Percentiles rank a stretch among this genome's conserved stretches.
These are phyloP conservation scores for Saccharomycopsis phalli DNA, from an alignment of 1,139 yeast species.

Conservation along the genomic window DNA sequence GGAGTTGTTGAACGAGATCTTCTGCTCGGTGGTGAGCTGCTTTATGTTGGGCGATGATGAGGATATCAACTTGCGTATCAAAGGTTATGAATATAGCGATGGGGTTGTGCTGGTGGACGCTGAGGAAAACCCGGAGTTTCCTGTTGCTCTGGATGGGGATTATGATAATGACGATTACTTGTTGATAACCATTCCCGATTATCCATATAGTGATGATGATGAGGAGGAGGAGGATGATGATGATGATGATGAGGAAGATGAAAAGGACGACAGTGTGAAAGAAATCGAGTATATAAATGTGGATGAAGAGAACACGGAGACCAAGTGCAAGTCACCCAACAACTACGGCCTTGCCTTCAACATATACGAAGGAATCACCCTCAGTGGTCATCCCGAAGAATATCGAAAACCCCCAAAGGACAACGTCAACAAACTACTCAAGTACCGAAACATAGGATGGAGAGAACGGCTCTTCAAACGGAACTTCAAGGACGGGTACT, in stretches of 20 bases:
- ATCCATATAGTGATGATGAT: constrained; percentile 23
- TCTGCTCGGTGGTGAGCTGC: constrained; percentile 46
- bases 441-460: constrained; percentile 63
- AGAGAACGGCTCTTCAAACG: constrained; percentile 66
- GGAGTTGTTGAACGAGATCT: constrained; percentile 58
- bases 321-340: constrained; percentile 9
- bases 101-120: background rate
- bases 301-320: constrained; percentile 8
- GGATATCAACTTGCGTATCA: constrained; percentile 12
- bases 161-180: constrained; percentile 23
- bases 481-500: constrained; percentile 72
- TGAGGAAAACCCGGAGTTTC: constrained; percentile 10
- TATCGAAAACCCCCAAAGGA: constrained; percentile 28
- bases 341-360: constrained; percentile 18
- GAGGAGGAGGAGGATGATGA: constrained; percentile 23
- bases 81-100: constrained; percentile 15
- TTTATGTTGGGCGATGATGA: constrained; percentile 17
- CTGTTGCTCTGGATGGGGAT: constrained; percentile 15
- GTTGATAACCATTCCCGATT: constrained; percentile 34
- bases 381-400: constrained; percentile 16
- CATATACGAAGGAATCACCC: constrained; percentile 14
- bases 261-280: constrained; percentile 23
- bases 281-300: constrained; percentile 20
- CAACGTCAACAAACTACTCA: constrained; percentile 48
- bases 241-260: constrained; percentile 21